Evolutionary conservation across 2,329 filamentous ascomycete species (phyloP).

Genomic region (Hypomyces perniciosus): DNA sequence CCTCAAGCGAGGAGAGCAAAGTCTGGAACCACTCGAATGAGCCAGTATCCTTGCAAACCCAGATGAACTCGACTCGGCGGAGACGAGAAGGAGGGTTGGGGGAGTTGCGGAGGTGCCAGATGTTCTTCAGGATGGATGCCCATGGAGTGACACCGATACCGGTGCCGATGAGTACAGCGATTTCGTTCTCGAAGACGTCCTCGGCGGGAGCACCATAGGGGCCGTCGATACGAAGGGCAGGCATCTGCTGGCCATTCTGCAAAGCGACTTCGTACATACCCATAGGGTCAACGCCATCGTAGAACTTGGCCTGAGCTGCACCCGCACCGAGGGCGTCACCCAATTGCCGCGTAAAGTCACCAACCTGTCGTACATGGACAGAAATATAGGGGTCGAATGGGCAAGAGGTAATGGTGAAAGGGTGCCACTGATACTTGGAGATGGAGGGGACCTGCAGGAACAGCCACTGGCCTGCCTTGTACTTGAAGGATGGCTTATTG

Average conservation of each 20-base stretch:
- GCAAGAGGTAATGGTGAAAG: constrained; percentile 98
- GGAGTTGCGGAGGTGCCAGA: constrained; percentile 89
- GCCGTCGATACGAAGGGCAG: constrained; percentile 80
- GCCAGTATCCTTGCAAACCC: constrained; percentile 92
- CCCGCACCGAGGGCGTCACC: constrained; percentile 93
- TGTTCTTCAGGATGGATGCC: constrained; percentile 89
- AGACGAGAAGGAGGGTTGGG: constrained; percentile 86
- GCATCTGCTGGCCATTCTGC: constrained; percentile 90
- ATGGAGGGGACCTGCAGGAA: constrained; percentile 91
- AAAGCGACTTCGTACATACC: constrained; percentile 98
- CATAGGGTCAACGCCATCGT: constrained; percentile 83
- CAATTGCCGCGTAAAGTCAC: constrained; percentile 91
- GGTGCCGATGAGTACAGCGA: constrained; percentile 77
- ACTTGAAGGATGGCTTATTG: constrained; percentile 90
- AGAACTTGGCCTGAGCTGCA: constrained; percentile 77
- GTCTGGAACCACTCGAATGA: constrained; percentile 99
- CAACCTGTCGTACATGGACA: constrained; percentile 91
- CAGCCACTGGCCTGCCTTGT: constrained; percentile 97
- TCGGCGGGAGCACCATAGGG: constrained; percentile 96
- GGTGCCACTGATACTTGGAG: constrained; percentile 91
- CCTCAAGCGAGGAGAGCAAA: constrained; percentile 82
- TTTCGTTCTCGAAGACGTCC: constrained; percentile 92
- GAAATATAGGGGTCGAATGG: constrained; percentile 93
- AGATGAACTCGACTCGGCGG: constrained; percentile 95
- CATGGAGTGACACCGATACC: constrained; percentile 85